These are phyloP conservation scores for Salix exigua DNA, from an alignment of 345 rosid species.

Conservation along the genomic window DNA sequence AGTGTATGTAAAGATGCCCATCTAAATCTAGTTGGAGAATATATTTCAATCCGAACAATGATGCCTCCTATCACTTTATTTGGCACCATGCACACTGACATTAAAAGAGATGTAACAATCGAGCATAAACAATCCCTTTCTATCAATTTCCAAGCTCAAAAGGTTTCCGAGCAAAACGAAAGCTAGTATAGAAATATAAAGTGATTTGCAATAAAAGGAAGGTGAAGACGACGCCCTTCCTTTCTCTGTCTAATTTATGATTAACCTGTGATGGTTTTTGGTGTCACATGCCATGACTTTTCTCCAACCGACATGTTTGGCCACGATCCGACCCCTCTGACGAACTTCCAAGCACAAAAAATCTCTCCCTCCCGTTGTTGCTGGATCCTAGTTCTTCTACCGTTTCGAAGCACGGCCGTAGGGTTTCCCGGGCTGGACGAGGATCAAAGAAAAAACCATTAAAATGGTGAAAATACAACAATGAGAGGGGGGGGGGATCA, in stretches of 20 bases:
- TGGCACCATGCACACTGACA: constrained; percentile 5
- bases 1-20: constrained; percentile 25
- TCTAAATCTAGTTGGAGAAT: constrained; percentile 48
- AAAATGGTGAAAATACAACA: too few relatives aligned
- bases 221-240: constrained; percentile 26
- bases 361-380: neutral
- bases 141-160: constrained; percentile 52
- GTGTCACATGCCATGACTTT: constrained; percentile 18
- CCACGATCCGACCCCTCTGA: neutral
- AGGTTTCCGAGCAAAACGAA: constrained; percentile 44
- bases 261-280: constrained; percentile 9
- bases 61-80: constrained; percentile 43
- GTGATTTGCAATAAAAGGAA: constrained; percentile 30
- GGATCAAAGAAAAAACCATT: neutral
- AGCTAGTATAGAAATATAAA: constrained; percentile 36
- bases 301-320: constrained; percentile 21
- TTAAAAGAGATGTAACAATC: constrained; percentile 13
- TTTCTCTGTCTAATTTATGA: neutral
- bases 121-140: constrained; percentile 39
- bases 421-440: neutral
- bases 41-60: constrained; percentile 52
- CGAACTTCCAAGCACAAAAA: neutral
- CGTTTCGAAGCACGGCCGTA: neutral
- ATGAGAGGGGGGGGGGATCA: too few relatives aligned
- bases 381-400: neutral